Base-by-base conservation (phyloP, 305 asterid genomes). In the Fraxinus paxiana region DNA sequence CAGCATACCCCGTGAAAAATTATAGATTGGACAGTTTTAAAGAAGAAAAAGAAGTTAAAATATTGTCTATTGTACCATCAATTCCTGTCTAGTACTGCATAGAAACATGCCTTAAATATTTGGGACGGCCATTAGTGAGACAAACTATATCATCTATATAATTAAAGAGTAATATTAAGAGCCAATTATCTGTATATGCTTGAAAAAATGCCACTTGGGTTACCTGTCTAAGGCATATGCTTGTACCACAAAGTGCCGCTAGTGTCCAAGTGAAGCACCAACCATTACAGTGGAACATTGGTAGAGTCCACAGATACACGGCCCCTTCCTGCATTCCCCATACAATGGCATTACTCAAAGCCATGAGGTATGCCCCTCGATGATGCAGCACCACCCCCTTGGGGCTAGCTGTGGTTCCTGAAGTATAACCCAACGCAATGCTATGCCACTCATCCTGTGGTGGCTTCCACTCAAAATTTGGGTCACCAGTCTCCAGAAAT, bases 381-480 rank as follows among this genome's bases (percentile, higher is more conserved):
- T 95, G 98, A 82, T 93, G 98, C 87, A 93, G 84, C 41, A 95
- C 98, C 30, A 95, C 98, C 71, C 98, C 98, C 87, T 95, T 95
- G 9, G 98, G 98, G 81, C 96, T 93, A 33, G 98, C 97, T 0
- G 98, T 95, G 0, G 98, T 95, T 46, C 98, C 98, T 0, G 98
- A 95, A 28, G 98, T 95, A 83, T 95, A 95, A 22, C 97, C 97
- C 77, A 95, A 83, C 54, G 98, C 86, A 77, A 95, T 95, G 84
- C 98, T 93, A n/a, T 95, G 97, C 98, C 98, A 95, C 90, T 95
- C 99, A 59, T 95, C 99, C 78, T 89, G 84, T 0, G 99, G 99
- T 15, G 94, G 95, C 30, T 86, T 91, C 99, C 99, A 95, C 9
- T 75, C 92, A 67, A 91, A 95, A 46, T 90, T 78, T 0, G 90